These are phyloP conservation scores for Eleusine indica DNA, from an alignment of 176 grass and related monocot genomes.

Conservation along the genomic window DNA sequence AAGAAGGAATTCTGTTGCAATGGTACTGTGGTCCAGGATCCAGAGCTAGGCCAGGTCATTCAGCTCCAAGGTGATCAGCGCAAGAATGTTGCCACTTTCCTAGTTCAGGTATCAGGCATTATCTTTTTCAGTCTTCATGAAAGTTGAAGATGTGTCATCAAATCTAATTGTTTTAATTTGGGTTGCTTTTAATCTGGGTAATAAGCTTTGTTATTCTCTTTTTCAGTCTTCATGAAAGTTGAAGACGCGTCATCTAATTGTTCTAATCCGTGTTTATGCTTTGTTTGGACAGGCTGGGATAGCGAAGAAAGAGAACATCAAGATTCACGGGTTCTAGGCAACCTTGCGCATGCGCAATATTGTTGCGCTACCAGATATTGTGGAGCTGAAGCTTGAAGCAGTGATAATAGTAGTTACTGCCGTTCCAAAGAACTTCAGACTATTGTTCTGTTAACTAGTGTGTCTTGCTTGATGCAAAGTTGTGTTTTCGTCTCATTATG, in stretches of 20 bases:
- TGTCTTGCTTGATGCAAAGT: constrained; percentile 60
- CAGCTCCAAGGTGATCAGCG: constrained; percentile 84
- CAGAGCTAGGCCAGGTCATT: constrained; percentile 78
- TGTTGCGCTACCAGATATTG: not conserved
- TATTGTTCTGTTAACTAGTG: constrained; percentile 15
- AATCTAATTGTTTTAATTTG: not conserved
- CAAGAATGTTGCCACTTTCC: constrained; percentile 75
- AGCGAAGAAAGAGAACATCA: constrained; percentile 77
- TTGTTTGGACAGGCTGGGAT: constrained; percentile 55
- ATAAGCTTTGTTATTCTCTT: not conserved
- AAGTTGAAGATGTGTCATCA: not conserved
- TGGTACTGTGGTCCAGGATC: constrained; percentile 79
- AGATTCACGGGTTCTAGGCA: constrained; percentile 74
- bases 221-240: not conserved
- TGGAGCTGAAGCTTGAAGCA: constrained; percentile 41
- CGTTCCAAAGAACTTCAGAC: constrained; percentile 32
- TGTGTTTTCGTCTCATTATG: constrained; percentile 34
- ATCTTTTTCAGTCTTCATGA: not conserved
- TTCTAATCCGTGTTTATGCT: not conserved
- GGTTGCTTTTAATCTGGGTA: not conserved
- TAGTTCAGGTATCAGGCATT: constrained; percentile 55
- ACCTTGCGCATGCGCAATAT: not conserved
- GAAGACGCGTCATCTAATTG: not conserved
- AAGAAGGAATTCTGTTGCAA: constrained; percentile 88
- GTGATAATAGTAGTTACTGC: constrained; percentile 18